phyloP scores from a whole-genome alignment of 768 basidiomycete species.

The Leccinum imitatum region DNA sequence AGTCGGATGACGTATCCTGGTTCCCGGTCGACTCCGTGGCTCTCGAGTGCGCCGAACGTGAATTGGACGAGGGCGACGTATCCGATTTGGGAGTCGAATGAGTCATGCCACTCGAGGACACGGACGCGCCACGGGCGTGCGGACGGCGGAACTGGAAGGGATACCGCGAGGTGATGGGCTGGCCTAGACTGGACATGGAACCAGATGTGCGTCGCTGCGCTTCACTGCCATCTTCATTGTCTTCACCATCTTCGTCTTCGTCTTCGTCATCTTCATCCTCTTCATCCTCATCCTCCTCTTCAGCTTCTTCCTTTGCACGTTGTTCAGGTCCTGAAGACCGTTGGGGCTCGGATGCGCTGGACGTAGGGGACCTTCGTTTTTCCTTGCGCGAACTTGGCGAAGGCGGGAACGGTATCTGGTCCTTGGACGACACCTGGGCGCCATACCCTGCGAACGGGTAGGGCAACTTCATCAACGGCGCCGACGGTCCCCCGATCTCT shows the following conservation, averaged over 20 bases:
- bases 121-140: slow-evolving; percentile 40
- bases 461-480: slow-evolving; percentile 52
- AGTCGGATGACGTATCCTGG: slow-evolving; percentile 54
- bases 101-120: slow-evolving; percentile 43
- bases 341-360: slow-evolving; percentile 32
- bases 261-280: slow-evolving; percentile 39
- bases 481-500: slow-evolving; percentile 37
- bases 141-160: slow-evolving; percentile 64
- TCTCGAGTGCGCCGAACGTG: slow-evolving; percentile 40
- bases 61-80: slow-evolving; percentile 38
- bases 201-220: slow-evolving; percentile 70
- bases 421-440: slow-evolving; percentile 60
- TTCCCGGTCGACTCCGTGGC: slow-evolving; percentile 66
- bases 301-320: slow-evolving; percentile 24
- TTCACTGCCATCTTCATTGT: slow-evolving; percentile 40
- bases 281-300: slow-evolving; percentile 15
- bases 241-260: slow-evolving; percentile 39
- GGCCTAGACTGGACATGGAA: slow-evolving; percentile 84
- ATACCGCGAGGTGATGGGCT: slow-evolving; percentile 67
- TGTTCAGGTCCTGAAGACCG: slow-evolving; percentile 29
- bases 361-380: slow-evolving; percentile 31
- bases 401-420: slow-evolving; percentile 76
- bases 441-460: slow-evolving; percentile 71
- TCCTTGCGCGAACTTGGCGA: slow-evolving; percentile 47
- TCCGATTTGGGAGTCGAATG: slow-evolving; percentile 39